Evolutionary conservation across 1,284 basidiomycete genomes (phyloP).

Genomic region (Cystobasidium slooffiae): DNA sequence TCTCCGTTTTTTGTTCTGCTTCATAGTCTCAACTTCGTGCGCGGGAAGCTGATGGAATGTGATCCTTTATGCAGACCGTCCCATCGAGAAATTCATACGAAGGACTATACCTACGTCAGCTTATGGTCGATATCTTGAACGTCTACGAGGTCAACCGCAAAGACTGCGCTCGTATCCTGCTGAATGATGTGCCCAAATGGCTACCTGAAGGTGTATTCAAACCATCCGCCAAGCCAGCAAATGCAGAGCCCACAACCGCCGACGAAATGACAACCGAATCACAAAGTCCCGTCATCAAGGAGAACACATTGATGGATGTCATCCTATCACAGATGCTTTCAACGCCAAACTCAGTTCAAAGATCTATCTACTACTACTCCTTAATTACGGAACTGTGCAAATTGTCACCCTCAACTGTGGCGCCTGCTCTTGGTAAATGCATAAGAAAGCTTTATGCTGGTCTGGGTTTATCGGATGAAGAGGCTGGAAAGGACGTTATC

Average conservation of each 20-base stretch:
- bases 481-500: slow-evolving; percentile 57
- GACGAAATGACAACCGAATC: slow-evolving; percentile 47
- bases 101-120: slow-evolving; percentile 66
- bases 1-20: not conserved
- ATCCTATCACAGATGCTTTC: slow-evolving; percentile 76
- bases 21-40: too few relatives aligned
- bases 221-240: slow-evolving; percentile 54
- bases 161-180: slow-evolving; percentile 83
- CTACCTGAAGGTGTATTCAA: slow-evolving; percentile 81
- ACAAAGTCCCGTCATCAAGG: slow-evolving; percentile 74
- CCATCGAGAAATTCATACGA: slow-evolving; percentile 23
- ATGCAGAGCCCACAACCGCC: slow-evolving; percentile 51
- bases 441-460: slow-evolving; percentile 81
- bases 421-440: slow-evolving; percentile 93
- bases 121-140: slow-evolving; percentile 80
- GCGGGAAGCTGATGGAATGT: not conserved
- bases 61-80: slow-evolving; percentile 35
- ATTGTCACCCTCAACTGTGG: slow-evolving; percentile 84
- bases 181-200: slow-evolving; percentile 83
- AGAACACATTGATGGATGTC: slow-evolving; percentile 79
- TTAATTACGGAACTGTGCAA: slow-evolving; percentile 94
- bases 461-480: slow-evolving; percentile 63
- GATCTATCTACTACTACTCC: slow-evolving; percentile 82
- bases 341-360: slow-evolving; percentile 76
- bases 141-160: slow-evolving; percentile 97